phyloP scores from a whole-genome alignment of 202 grass and related monocot genomes.

The Schoenoplectus tabernaemontani region DNA sequence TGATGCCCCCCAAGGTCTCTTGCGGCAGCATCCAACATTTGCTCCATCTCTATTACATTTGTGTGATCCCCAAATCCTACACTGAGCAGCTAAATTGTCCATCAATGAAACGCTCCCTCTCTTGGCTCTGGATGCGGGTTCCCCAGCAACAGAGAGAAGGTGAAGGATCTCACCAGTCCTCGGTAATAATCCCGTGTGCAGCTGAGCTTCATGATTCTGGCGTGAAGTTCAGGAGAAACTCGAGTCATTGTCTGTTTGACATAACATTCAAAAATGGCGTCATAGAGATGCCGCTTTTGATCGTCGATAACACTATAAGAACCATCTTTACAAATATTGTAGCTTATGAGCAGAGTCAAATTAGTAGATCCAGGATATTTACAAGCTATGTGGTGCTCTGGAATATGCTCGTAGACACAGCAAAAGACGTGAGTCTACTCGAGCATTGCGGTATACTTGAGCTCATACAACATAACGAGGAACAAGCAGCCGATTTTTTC shows the following conservation, averaged over 20 bases:
- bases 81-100: not conserved
- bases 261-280: constrained; percentile 35
- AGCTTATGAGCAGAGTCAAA: constrained; percentile 58
- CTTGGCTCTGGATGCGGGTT: constrained; percentile 22
- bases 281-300: constrained; percentile 45
- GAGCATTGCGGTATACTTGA: constrained; percentile 43
- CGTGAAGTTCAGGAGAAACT: constrained; percentile 33
- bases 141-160: not conserved
- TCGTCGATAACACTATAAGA: constrained; percentile 45
- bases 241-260: constrained; percentile 33
- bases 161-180: not conserved
- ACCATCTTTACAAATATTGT: constrained; percentile 42
- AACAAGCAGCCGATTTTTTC: constrained; percentile 43
- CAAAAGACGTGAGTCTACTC: constrained; percentile 35
- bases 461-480: constrained; percentile 35
- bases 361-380: constrained; percentile 32
- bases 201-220: constrained; percentile 43
- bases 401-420: constrained; percentile 30
- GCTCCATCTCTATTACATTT: constrained; percentile 17
- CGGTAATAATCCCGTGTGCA: constrained; percentile 35
- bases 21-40: constrained; percentile 2
- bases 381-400: constrained; percentile 59
- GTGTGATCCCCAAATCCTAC: not conserved
- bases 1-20: not conserved
- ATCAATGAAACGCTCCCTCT: not conserved